phyloP scores from a whole-genome alignment of 306 rosid species.

The Comarum palustre region DNA sequence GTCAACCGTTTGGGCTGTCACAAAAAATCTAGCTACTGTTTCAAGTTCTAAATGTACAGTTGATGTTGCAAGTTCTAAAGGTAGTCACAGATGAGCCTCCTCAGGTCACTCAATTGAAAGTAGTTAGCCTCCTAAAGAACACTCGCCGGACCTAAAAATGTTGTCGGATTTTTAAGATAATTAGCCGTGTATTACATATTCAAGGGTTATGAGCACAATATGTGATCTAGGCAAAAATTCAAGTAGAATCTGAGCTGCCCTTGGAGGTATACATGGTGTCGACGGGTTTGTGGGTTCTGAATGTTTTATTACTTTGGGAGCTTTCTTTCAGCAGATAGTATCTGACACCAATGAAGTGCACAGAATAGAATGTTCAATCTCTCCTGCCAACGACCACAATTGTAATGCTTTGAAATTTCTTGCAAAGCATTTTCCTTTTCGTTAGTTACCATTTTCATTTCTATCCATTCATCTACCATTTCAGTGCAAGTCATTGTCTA shows the following conservation, averaged over 20 bases:
- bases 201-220: neutral
- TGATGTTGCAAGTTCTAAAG: neutral
- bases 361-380: neutral
- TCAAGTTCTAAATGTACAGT: neutral
- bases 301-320: neutral
- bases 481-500: neutral
- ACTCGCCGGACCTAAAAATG: neutral
- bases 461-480: neutral
- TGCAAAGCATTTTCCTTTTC: neutral
- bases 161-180: neutral
- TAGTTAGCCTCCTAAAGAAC: neutral
- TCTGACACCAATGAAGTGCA: neutral
- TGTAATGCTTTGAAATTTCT: neutral
- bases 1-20: slow-evolving; percentile 3
- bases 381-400: neutral
- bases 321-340: neutral
- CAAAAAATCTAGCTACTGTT: neutral
- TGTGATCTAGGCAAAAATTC: neutral
- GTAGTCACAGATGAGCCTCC: neutral
- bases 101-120: neutral
- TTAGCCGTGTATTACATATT: neutral
- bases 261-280: neutral
- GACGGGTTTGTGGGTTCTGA: neutral
- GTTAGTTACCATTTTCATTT: neutral
- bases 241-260: neutral